Evolutionary conservation across 2,329 filamentous ascomycete genomes (phyloP).

Genomic region (Capronia americana): DNA sequence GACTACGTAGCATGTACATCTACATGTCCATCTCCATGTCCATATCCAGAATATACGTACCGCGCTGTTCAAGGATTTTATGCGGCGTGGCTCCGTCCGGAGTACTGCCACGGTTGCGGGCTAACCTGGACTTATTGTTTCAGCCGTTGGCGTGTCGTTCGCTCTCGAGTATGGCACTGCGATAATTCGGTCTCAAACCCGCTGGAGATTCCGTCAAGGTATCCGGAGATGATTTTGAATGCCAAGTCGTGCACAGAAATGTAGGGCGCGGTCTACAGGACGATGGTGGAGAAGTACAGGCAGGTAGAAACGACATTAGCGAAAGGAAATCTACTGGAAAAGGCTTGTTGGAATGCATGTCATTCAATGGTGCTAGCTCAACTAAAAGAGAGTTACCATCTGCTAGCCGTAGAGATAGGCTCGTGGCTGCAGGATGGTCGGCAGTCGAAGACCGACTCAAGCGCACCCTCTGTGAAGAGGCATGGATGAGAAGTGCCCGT

Average conservation of each 20-base stretch:
- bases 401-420: slow-evolving; percentile 25
- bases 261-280: not conserved
- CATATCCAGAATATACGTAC: too few species aligned
- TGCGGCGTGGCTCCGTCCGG: too few species aligned
- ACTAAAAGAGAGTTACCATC: slow-evolving; percentile 30
- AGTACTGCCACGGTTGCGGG: too few species aligned
- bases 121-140: not conserved
- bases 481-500: slow-evolving; percentile 31
- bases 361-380: slow-evolving; percentile 26
- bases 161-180: not conserved
- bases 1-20: too few species aligned
- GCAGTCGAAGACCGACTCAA: slow-evolving; percentile 32
- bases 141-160: not conserved
- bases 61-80: too few species aligned
- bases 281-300: not conserved
- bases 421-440: slow-evolving; percentile 34
- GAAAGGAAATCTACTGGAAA: slow-evolving; percentile 7
- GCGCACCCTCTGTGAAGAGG: slow-evolving; percentile 29
- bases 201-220: not conserved
- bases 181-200: not conserved
- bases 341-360: slow-evolving; percentile 24
- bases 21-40: too few species aligned
- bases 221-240: not conserved
- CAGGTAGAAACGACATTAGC: not conserved
- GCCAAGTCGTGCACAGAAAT: not conserved